Evolutionary conservation across 2,329 filamentous ascomycete genomes (phyloP), one percentile per base, ranked within the genome.

Genomic region (Calonectria pauciramosa): DNA sequence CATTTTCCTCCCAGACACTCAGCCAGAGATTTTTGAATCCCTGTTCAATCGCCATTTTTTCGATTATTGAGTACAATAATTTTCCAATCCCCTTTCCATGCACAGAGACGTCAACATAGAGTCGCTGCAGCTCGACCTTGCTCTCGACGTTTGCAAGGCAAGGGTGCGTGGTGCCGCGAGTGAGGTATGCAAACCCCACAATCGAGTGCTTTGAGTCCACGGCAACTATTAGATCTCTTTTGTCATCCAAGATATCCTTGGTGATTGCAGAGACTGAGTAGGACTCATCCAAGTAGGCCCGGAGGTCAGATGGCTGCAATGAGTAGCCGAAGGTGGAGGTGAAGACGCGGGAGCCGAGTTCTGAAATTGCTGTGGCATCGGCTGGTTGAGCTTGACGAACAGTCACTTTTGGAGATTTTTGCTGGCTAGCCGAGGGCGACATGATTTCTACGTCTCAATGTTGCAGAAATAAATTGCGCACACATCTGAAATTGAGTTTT

Each of bases 1-100:
- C 44, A 68, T 88, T 89, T 75, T 88, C 85, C 66, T 89, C 86
- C 87, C 87, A 89, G 13, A 89, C 87, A 0, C 87, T 87, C 13
- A 89, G 77, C 87, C 87, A 89, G 23, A 89, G 80, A 32, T 85
- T 80, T 64, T 77, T 80, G 38, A 84, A 87, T 0, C 84, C 86
- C 34, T 84, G 80, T 6, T 82, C 76, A 59, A 80, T 78, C 1
- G 87, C 86, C 73, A 86, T 78, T 1, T 70, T 75, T 75, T 85
- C 84, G 14, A 83, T 72, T 20, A 65, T 74, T 13, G 68, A 72
- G 52, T 80, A 82, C n/a, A 87, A 77, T 36, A 79, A 74, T 65
- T 79, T 84, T 5, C 84, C 88, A 1, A 88, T 78, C 0, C 87
- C 87, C 14, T 71, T 76, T 0, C 87, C 87, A 51, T 88, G 86